A percentile compares a stretch with the other conserved stretches of the same genome.
Conservation (phyloP, 1,139 yeast genomes). For the Suzukiozyma palmioleophila region DNA sequence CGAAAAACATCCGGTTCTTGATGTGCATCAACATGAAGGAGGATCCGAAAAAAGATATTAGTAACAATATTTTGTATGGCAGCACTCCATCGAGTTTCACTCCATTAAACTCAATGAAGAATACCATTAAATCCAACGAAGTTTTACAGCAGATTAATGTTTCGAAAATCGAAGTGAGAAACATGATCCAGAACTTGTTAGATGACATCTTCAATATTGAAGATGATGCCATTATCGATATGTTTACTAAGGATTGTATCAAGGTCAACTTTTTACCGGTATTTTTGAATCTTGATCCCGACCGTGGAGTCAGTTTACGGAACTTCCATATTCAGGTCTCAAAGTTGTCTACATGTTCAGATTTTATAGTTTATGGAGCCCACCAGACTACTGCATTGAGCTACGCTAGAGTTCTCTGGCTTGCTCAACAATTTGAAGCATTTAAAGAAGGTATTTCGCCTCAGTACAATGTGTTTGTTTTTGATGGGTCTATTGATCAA, state of each 20-base stretch:
- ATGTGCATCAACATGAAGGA: slow-evolving; percentile 41
- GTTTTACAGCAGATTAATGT: slow-evolving; percentile 48
- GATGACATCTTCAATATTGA: slow-evolving; percentile 4
- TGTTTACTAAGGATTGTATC: slow-evolving; percentile 41
- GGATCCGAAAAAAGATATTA: background rate
- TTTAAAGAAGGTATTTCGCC: slow-evolving; percentile 5
- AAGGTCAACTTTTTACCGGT: slow-evolving; percentile 44
- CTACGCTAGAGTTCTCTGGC: slow-evolving; percentile 46
- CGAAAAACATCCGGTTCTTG: slow-evolving; percentile 34
- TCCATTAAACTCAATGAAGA: slow-evolving; percentile 38
- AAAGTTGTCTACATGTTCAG: slow-evolving; percentile 64
- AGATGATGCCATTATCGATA: slow-evolving; percentile 9
- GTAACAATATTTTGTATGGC: slow-evolving; percentile 18
- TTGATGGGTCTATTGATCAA: slow-evolving; percentile 6
- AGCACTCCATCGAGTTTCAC: background rate
- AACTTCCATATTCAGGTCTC: slow-evolving; percentile 77
- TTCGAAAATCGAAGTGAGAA: slow-evolving; percentile 30
- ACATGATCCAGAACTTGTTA: slow-evolving; percentile 18
- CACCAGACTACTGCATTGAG: slow-evolving; percentile 30
- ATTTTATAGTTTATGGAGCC: slow-evolving; percentile 54
- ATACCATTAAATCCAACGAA: slow-evolving; percentile 59
- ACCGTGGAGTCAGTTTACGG: slow-evolving; percentile 62
- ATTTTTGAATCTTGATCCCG: slow-evolving; percentile 59
- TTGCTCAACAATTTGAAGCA: slow-evolving; percentile 47
- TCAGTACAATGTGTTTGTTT: slow-evolving; percentile 15